These are phyloP conservation scores for Kwoniella shivajii DNA, from an alignment of 1,284 basidiomycete species.

Conservation along the genomic window DNA sequence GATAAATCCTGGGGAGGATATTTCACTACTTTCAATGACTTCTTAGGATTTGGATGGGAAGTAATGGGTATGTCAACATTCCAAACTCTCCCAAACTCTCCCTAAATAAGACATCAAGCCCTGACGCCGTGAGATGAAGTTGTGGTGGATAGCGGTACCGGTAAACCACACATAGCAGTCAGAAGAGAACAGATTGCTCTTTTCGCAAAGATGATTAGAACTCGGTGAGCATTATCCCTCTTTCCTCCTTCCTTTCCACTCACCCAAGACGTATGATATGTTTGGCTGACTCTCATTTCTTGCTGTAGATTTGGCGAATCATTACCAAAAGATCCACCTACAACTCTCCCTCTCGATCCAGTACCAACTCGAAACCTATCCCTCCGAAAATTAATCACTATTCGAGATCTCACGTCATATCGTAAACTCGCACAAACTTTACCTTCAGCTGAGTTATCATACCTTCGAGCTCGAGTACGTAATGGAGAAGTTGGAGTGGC, in stretches of 20 bases:
- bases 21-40: constrained; percentile 77
- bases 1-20: constrained; percentile 77
- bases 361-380: constrained; percentile 57
- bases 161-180: constrained; percentile 76
- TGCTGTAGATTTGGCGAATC: constrained; percentile 50
- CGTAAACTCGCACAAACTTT: constrained; percentile 72
- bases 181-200: constrained; percentile 64
- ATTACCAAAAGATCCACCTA: constrained; percentile 47
- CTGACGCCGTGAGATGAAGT: constrained; percentile 46
- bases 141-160: constrained; percentile 71
- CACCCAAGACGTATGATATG: not conserved
- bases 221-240: constrained; percentile 31
- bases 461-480: constrained; percentile 68
- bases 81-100: not conserved
- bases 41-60: constrained; percentile 82
- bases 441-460: constrained; percentile 68
- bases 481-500: constrained; percentile 69
- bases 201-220: constrained; percentile 55
- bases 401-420: constrained; percentile 70
- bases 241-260: not conserved
- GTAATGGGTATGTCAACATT: constrained; percentile 58
- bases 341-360: constrained; percentile 38
- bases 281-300: no score
- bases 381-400: constrained; percentile 67
- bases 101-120: not conserved